These are phyloP conservation scores for Vaccinium myrtillus DNA, from an alignment of 148 eudicot genomes.

Conservation along the genomic window DNA sequence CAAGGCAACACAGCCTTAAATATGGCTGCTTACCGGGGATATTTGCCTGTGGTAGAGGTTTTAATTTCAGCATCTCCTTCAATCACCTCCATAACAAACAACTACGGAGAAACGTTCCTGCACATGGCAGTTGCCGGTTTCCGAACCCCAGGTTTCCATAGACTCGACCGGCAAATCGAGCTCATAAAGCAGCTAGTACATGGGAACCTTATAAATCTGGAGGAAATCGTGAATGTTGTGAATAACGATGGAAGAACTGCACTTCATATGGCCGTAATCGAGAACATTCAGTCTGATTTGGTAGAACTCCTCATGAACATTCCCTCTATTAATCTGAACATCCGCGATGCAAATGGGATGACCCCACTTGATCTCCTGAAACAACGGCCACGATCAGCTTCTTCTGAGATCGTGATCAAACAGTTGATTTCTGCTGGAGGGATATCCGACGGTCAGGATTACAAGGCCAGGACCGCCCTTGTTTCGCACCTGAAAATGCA, in stretches of 20 bases:
- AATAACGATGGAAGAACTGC: conserved; percentile 78
- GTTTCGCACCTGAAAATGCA: conserved; percentile 42
- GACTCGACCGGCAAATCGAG: conserved; percentile 57
- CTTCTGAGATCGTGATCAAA: conserved; percentile 46
- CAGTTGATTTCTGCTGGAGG: conserved; percentile 61
- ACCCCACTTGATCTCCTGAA: conserved; percentile 76
- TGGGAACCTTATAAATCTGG: conserved; percentile 33
- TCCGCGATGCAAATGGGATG: conserved; percentile 47
- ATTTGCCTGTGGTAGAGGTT: conserved; percentile 43
- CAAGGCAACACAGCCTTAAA: conserved; percentile 79
- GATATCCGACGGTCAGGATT: conserved; percentile 34
- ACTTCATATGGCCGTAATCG: conserved; percentile 69
- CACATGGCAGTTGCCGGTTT: conserved; percentile 83
- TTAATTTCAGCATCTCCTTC: conserved; percentile 49
- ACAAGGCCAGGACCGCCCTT: conserved; percentile 32
- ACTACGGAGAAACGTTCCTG: conserved; percentile 69
- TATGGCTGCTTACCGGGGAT: conserved; percentile 75
- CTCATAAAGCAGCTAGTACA: conserved; percentile 49
- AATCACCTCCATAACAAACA: conserved; percentile 42
- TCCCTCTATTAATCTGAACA: conserved; percentile 42
- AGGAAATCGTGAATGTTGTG: conserved; percentile 51
- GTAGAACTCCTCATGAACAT: conserved; percentile 62
- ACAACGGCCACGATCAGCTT: conserved; percentile 45
- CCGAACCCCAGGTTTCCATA: conserved; percentile 59
- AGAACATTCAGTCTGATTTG: conserved; percentile 46